These are phyloP conservation scores for Thymus quinquecostatus DNA, from an alignment of 257 asterid species.

Conservation along the genomic window DNA sequence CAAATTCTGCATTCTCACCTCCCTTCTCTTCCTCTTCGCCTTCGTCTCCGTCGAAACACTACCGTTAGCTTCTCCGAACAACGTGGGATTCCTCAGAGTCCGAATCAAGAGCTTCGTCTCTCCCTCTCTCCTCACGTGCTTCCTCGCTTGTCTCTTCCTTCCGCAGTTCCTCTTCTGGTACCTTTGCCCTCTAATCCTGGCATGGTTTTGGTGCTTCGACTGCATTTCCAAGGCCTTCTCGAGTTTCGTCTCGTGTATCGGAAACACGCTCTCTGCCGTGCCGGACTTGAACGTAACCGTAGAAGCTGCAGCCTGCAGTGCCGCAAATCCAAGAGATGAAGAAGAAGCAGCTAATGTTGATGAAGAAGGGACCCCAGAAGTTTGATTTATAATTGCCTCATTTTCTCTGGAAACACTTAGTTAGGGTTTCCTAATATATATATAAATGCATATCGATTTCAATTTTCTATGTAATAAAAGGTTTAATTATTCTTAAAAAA, in stretches of 20 bases:
- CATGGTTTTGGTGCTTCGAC: slow-evolving; percentile 3
- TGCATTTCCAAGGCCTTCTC: slow-evolving; percentile 4
- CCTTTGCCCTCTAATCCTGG: slow-evolving; percentile 28
- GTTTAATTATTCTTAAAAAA: too few relatives aligned
- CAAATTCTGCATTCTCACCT: slow-evolving; percentile 26
- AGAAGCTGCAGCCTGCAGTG: background rate
- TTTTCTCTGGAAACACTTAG: background rate
- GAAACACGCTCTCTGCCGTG: background rate
- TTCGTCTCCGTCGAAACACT: slow-evolving; percentile 24
- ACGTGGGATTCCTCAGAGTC: slow-evolving; percentile 20
- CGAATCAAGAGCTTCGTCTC: slow-evolving; percentile 29
- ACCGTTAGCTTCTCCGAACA: background rate
- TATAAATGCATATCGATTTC: too few relatives aligned
- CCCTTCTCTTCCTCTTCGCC: slow-evolving; percentile 27
- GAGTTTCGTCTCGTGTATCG: background rate
- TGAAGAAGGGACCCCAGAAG: background rate
- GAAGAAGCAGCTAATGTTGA: background rate
- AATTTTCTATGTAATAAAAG: too few relatives aligned
- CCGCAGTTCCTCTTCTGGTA: slow-evolving; percentile 42
- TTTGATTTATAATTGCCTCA: background rate
- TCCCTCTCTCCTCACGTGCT: slow-evolving; percentile 17
- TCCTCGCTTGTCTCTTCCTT: slow-evolving; percentile 27
- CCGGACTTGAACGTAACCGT: slow-evolving; percentile 19
- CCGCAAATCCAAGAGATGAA: background rate
- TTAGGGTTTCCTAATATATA: too few relatives aligned